Conservation (phyloP, 2,329 filamentous ascomycete genomes). For the Ceratocystis huliohia region DNA sequence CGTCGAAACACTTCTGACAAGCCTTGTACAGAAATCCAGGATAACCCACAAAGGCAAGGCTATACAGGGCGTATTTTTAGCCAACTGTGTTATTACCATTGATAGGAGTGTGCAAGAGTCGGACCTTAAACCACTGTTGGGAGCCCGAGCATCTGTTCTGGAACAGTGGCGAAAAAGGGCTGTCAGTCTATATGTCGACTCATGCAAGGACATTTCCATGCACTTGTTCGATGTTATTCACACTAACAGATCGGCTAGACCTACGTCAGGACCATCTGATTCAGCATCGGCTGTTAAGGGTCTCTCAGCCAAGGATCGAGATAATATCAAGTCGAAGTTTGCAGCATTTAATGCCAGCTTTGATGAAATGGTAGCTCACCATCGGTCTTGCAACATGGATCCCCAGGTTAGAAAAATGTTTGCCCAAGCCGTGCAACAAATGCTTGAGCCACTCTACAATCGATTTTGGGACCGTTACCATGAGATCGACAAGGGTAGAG, state of each 20-base stretch:
- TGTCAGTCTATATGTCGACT: slow-evolving; percentile 65
- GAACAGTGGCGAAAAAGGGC: slow-evolving; percentile 84
- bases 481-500: slow-evolving; percentile 93
- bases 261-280: slow-evolving; percentile 63
- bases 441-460: slow-evolving; percentile 87
- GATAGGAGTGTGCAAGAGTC: slow-evolving; percentile 74
- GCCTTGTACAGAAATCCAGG: slow-evolving; percentile 63
- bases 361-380: slow-evolving; percentile 71
- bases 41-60: slow-evolving; percentile 63
- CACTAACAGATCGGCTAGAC: slow-evolving; percentile 62
- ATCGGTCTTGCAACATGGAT: slow-evolving; percentile 82
- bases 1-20: slow-evolving; percentile 64
- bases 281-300: slow-evolving; percentile 73
- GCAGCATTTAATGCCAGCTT: slow-evolving; percentile 80
- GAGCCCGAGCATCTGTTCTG: slow-evolving; percentile 51
- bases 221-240: slow-evolving; percentile 85
- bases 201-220: slow-evolving; percentile 77
- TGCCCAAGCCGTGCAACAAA: slow-evolving; percentile 71
- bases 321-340: slow-evolving; percentile 94
- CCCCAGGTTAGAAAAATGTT: slow-evolving; percentile 72
- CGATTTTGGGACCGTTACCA: slow-evolving; percentile 96
- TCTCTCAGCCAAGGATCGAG: slow-evolving; percentile 80
- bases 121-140: slow-evolving; percentile 61
- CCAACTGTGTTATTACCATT: slow-evolving; percentile 73
- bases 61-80: slow-evolving; percentile 74